Percentiles rank a stretch among this genome's conserved stretches.
phyloP scores from a whole-genome alignment of 805 yeast genomes.

The Kazachstania bromeliacearum region DNA sequence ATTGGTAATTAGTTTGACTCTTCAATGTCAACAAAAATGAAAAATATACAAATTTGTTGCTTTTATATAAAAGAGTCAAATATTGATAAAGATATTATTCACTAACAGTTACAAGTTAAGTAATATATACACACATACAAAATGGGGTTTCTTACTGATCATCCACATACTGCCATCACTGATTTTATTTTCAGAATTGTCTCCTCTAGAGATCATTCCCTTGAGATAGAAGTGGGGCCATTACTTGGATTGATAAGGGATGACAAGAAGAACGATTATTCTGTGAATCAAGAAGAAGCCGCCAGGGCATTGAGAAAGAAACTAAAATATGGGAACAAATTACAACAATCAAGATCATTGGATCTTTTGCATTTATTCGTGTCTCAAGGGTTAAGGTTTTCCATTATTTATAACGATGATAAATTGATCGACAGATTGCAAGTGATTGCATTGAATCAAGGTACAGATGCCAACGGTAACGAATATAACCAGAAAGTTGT shows the following conservation, averaged over 20 bases:
- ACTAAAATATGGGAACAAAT: constrained; percentile 68
- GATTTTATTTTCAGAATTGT: constrained; percentile 48
- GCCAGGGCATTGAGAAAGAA: constrained; percentile 87
- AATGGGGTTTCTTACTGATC: constrained; percentile 51
- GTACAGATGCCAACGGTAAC: constrained; percentile 10
- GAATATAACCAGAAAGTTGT: constrained; percentile 36
- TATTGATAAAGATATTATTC: too few species aligned
- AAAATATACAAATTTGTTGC: too few species aligned
- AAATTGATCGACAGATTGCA: constrained; percentile 57
- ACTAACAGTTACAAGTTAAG: too few species aligned
- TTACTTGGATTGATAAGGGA: constrained; percentile 32
- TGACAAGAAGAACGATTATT: constrained; percentile 13
- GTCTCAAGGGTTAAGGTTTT: constrained; percentile 24
- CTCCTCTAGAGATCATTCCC: constrained; percentile 20
- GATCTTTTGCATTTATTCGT: constrained; percentile 51
- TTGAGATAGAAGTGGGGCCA: constrained; percentile 30
- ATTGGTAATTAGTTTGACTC: too few species aligned
- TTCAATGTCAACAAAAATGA: too few species aligned
- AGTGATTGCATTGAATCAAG: constrained; percentile 14
- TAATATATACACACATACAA: neutral
- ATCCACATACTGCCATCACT: constrained; percentile 63
- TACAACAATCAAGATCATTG: constrained; percentile 61
- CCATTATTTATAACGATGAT: constrained; percentile 54
- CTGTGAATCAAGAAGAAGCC: constrained; percentile 50
- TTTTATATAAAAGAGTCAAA: too few species aligned